Conservation (phyloP, 192 early-diverging fungal species). For the Diversispora epigaea region DNA sequence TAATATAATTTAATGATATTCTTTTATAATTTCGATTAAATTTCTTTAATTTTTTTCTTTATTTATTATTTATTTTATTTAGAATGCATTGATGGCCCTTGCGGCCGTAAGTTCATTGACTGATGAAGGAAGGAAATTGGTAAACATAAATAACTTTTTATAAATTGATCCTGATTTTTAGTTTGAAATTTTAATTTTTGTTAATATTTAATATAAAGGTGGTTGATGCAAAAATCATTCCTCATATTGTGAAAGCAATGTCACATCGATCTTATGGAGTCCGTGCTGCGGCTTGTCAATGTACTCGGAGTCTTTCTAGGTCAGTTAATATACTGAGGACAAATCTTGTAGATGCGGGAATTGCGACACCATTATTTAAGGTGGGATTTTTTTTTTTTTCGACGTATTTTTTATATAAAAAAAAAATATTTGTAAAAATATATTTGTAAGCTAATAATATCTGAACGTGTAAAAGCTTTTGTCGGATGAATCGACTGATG, state of each 20-base stretch:
- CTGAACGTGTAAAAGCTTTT: slow-evolving; percentile 45
- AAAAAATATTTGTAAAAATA: background rate
- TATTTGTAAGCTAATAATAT: slow-evolving; percentile 4
- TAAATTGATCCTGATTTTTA: background rate
- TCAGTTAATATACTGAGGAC: slow-evolving; percentile 76
- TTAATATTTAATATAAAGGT: slow-evolving; percentile 39
- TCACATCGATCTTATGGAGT: slow-evolving; percentile 55
- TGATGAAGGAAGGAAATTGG: slow-evolving; percentile 71
- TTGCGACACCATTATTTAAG: slow-evolving; percentile 67
- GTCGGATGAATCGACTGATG: slow-evolving; percentile 57
- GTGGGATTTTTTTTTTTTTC: slow-evolving; percentile 34
- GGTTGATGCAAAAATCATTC: slow-evolving; percentile 74
- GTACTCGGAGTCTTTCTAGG: slow-evolving; percentile 72
- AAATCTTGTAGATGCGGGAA: slow-evolving; percentile 72
- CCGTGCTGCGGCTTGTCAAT: slow-evolving; percentile 76
- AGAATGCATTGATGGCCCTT: slow-evolving; percentile 70
- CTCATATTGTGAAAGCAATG: slow-evolving; percentile 67
- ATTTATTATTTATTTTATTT: background rate
- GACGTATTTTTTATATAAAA: background rate
- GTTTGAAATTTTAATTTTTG: background rate
- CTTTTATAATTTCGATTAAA: too few species aligned
- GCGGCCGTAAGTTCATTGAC: slow-evolving; percentile 67
- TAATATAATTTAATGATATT: too few species aligned
- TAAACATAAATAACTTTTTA: slow-evolving; percentile 1
- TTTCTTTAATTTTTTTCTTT: too few species aligned